phyloP scores from a whole-genome alignment of 352 stramenopile genomes.

The Phytopythium ostracodes region DNA sequence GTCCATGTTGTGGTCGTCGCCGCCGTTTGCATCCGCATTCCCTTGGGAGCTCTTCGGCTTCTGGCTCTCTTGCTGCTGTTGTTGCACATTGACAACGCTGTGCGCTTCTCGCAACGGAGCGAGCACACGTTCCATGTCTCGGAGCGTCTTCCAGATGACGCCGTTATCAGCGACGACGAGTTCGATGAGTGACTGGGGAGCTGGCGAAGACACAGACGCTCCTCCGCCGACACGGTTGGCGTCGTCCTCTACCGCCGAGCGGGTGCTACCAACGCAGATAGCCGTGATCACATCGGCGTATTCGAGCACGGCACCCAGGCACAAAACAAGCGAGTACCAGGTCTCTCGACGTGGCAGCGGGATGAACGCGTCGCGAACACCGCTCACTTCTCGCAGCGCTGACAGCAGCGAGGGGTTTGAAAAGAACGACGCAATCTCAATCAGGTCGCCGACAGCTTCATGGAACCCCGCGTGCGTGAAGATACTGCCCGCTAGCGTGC shows the following conservation, averaged over 20 bases:
- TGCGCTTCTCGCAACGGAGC: constrained; percentile 63
- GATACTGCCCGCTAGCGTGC: constrained; percentile 46
- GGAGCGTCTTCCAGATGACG: constrained; percentile 39
- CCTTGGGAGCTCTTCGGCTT: constrained; percentile 3
- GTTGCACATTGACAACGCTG: constrained; percentile 49
- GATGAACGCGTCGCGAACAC: constrained; percentile 37
- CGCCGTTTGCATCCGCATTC: background rate
- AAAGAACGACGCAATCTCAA: constrained; percentile 65
- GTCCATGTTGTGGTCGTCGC: background rate
- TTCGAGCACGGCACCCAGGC: constrained; percentile 39
- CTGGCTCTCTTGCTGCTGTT: constrained; percentile 16
- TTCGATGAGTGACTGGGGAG: constrained; percentile 33
- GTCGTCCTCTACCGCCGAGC: constrained; percentile 9
- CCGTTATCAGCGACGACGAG: constrained; percentile 48
- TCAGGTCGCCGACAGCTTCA: constrained; percentile 44
- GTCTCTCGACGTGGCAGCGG: constrained; percentile 50
- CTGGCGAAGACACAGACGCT: constrained; percentile 13
- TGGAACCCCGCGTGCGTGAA: constrained; percentile 51
- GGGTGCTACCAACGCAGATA: constrained; percentile 29
- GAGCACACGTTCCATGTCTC: constrained; percentile 36
- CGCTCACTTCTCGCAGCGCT: constrained; percentile 30
- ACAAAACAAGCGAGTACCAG: constrained; percentile 64
- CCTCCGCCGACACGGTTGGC: background rate
- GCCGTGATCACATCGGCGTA: constrained; percentile 53
- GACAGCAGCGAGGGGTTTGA: constrained; percentile 41